Evolutionary conservation across 2,329 filamentous ascomycete genomes (phyloP), one percentile per base, ranked within the genome.

Genomic region (Ceratocystis huliohia): DNA sequence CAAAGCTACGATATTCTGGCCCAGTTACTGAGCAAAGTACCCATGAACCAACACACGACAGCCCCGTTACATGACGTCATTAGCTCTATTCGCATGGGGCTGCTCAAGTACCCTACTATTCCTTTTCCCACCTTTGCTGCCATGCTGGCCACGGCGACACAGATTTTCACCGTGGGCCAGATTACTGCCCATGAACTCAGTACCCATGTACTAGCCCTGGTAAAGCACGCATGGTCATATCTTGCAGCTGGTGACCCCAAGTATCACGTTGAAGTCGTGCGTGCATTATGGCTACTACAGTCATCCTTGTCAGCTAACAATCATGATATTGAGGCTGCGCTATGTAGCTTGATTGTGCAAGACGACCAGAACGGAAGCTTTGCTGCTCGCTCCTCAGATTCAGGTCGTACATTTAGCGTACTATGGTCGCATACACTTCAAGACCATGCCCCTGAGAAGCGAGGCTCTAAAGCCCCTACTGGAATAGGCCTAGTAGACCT

Each of bases 251-350:
- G 86, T 13, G 86, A 87, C 69, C 91, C 92, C 0, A 96, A 96
- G 73, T 95, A 93, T 70, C 94, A 97, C 72, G 92, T 99, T 41
- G 95, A 99, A 76, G 87, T 91, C 20, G 89, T 95, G 7, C 85
- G 89, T 67, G 88, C 86, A 70, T 78, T 99, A 48, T 96, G 94
- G 89, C 85, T 91, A 70, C 78, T 99, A 64, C 91, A 97, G 71
- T 83, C 81, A 28, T 82, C 85, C 0, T 81, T 96, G 13, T 83
- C 87, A 1, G 77, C 81, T 48, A 77, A 81, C 1, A 86, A 86
- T 70, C 85, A 88, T 64, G 84, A 91, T 59, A 86, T 96, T 3
- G 92, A 96, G 74, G 90, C 89, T 28, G 84, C 89, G 0, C 84
- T 96, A 50, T 82, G 85, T 28, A 81, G 82, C 30, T 76, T 92